Evolutionary conservation across 202 grass and related monocot species (phyloP), one percentile per base, ranked within the genome.

Genomic region (Panicum virgatum): DNA sequence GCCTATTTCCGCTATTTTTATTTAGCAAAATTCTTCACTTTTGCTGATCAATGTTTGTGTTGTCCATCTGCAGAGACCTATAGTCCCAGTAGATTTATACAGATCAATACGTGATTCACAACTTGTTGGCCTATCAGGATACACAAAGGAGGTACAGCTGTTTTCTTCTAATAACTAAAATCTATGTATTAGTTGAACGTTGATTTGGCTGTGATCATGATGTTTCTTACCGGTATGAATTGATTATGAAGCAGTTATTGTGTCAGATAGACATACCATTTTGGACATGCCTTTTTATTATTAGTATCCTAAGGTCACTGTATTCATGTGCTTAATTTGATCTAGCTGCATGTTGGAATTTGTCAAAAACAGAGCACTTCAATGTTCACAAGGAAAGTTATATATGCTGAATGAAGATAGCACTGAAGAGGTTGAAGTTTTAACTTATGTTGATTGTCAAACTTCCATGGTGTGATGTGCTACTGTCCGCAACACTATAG

Each of bases 71-170:
- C 92, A 98, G 96, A 96, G 92, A 88, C 92, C 96, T 87, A 98
- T 98, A 78, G 52, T 80, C 63, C 96, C 96, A 53, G 82, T 67
- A 59, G 92, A 96, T 71, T 86, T 98, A 42, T 96, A 96, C 80
- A 86, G 90, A 90, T 88, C 82, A 16, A 75, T 98, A 45, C 96
- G 96, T 46, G 90, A 93, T 74, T 88, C 96, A 37, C 96, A 98
- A 86, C 92, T 98, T 66, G 48, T 98, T 84, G 96, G 96, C 57
- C 67, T 98, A 75, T 93, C 96, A 72, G 96, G 96, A 78, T 96
- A 93, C 82, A 78, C 92, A 54, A 98, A 85, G 73, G 92, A 96
- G 86, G 96, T 98, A 93, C 57, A 72, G 2, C 25, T 77, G 64
- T 75, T 52, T 69, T 67, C 13, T 82, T 34, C 53, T 51, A 75